phyloP scores from a whole-genome alignment of 1,284 basidiomycete genomes.

The Hypsizygus ulmarius region DNA sequence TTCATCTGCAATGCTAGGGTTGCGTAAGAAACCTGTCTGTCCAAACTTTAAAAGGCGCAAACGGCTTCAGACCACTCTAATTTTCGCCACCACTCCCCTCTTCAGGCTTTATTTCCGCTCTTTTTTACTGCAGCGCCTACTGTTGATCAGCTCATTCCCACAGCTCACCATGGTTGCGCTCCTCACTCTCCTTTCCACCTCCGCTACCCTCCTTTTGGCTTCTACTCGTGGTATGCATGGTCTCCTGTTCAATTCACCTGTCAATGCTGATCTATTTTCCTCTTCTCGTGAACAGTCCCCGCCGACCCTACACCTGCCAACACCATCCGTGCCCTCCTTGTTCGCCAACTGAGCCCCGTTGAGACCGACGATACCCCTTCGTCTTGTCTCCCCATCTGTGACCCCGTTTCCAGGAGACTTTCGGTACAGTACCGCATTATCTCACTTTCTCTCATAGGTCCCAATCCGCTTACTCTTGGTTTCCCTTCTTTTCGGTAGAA shows the following conservation, averaged over 20 bases:
- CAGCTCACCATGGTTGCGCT: conserved; percentile 12
- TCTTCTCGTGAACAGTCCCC: not conserved
- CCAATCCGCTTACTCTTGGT: not conserved
- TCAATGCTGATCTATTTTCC: not conserved
- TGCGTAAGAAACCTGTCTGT: no score
- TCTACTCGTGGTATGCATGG: conserved; percentile 3
- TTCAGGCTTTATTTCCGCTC: no score
- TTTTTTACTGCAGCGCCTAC: no score
- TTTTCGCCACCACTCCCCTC: no score
- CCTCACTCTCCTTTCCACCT: conserved; percentile 3
- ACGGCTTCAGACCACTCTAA: no score
- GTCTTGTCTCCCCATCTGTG: conserved; percentile 11
- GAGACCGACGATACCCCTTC: conserved; percentile 8
- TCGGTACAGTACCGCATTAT: conserved; percentile 1
- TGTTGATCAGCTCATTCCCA: no score
- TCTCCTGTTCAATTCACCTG: not conserved
- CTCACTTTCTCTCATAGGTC: not conserved
- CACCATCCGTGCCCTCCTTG: conserved; percentile 1
- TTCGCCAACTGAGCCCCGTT: conserved; percentile 9
- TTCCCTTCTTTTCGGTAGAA: not conserved
- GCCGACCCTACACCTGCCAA: conserved; percentile 1
- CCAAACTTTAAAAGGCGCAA: no score
- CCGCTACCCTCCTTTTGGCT: conserved; percentile 2
- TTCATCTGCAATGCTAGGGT: no score
- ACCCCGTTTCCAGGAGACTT: not conserved